phyloP scores from a whole-genome alignment of 1,139 yeast species.

The Candida sojae region DNA sequence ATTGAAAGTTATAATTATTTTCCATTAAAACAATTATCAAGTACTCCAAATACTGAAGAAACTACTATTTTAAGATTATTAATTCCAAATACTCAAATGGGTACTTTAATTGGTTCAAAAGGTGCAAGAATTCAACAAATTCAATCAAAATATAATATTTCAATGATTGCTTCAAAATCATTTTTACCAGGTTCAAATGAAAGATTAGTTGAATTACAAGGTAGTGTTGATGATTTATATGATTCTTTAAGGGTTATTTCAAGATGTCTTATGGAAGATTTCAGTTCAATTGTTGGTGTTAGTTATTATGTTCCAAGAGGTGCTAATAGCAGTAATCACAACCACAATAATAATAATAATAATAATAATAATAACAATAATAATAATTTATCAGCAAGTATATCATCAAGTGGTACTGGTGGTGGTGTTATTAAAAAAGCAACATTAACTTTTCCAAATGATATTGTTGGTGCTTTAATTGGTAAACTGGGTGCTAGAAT shows the following conservation, averaged over 20 bases:
- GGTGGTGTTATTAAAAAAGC: conserved; percentile 6
- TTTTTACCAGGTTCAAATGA: conserved; percentile 84
- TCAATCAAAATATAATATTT: conserved; percentile 68
- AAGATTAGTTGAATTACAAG: conserved; percentile 87
- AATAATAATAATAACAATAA: conserved; percentile 11
- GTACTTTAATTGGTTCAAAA: conserved; percentile 84
- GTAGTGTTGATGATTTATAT: conserved; percentile 65
- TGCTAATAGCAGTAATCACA: no score
- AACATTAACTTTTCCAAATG: conserved; percentile 69
- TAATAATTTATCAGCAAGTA: conserved; percentile 4
- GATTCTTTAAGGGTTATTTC: conserved; percentile 63
- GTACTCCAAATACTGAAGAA: conserved; percentile 49
- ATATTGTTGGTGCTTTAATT: conserved; percentile 86
- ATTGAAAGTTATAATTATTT: conserved; percentile 52
- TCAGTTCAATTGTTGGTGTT: conserved; percentile 65
- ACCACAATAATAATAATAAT: conserved; percentile 3
- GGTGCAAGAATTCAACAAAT: conserved; percentile 82
- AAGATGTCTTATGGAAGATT: conserved; percentile 74
- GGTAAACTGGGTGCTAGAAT: conserved; percentile 87
- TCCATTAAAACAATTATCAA: conserved; percentile 63
- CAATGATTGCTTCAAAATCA: conserved; percentile 88
- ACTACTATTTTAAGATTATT: conserved; percentile 67
- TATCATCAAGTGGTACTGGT: conserved; percentile 6
- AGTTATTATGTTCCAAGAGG: conserved; percentile 64
- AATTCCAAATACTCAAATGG: conserved; percentile 86